Base-by-base conservation (phyloP, 176 grass and related monocot species). In the Hyparrhenia diplandra region DNA sequence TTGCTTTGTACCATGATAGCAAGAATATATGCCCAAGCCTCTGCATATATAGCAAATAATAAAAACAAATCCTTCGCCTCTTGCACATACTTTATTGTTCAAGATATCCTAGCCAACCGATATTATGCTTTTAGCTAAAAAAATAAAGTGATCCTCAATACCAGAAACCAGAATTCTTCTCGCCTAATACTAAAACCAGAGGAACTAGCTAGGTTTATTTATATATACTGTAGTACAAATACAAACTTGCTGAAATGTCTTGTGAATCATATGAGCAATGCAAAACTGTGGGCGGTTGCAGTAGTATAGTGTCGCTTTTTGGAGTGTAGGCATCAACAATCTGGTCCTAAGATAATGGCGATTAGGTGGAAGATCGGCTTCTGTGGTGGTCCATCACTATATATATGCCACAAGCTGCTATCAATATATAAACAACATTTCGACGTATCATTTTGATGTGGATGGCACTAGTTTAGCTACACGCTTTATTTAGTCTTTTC, bases 281-380 rank as follows among this genome's bases (percentile, higher is more conserved):
- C 31, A 51, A 62, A 79, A 71, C 67, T 23, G 42, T 85, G 83
- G 65, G 67, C 57, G 17, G 57, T 73, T 35, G 17, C 63, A 52
- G n/a, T 12, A 14, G 4, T 43, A 31, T 18, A 6, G 34, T 16
- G 75, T 43, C 45, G 32, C 59, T n/a, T 80, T 66, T 58, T 35
- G 13, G 59, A 80, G 24, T 55, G 24, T 64, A 40, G 55, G 35
- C 64, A 69, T 84, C 64, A 10, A 77, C 28, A 20, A 43, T 49
- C 1, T 65, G 83, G 74, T 86, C 69, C 60, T 65, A 67, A 80
- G 55, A 66, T 66, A 86, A 52, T 80, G 76, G 45, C 31, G 43
- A 74, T 80, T 79, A 66, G 84, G 76, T 74, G 43, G 32, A 31
- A 85, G 55, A 73, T 85, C 41, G 21, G 75, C 55, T 39, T 79